Percentiles rank a stretch among this genome's conserved stretches.
These are phyloP conservation scores for Crucibulum laeve DNA, from an alignment of 768 basidiomycete genomes.

Conservation along the genomic window DNA sequence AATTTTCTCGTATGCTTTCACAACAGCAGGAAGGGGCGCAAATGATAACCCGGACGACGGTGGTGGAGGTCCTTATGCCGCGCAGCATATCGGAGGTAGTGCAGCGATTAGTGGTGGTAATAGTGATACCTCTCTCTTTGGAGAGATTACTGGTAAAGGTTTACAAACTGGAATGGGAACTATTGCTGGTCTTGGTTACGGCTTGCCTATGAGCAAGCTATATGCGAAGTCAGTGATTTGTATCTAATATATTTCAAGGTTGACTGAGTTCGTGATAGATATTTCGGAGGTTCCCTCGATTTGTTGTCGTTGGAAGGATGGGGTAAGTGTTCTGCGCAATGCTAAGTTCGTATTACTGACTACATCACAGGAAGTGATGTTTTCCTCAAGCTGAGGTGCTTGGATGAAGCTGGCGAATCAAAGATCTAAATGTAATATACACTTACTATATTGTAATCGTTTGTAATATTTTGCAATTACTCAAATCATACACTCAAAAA, in stretches of 20 bases:
- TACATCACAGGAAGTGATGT: slow-evolving; percentile 38
- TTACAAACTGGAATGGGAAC: slow-evolving; percentile 83
- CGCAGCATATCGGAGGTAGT: slow-evolving; percentile 71
- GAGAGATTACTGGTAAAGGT: slow-evolving; percentile 74
- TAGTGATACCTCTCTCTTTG: slow-evolving; percentile 57
- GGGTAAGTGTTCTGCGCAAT: slow-evolving; percentile 43
- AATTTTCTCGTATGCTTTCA: slow-evolving; percentile 91
- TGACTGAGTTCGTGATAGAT: slow-evolving; percentile 32
- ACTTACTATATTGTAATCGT: neutral
- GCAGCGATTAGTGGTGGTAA: slow-evolving; percentile 49
- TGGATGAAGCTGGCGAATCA: slow-evolving; percentile 45
- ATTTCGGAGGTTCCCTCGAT: slow-evolving; percentile 85
- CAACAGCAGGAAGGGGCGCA: slow-evolving; percentile 63
- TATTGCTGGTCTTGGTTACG: slow-evolving; percentile 86
- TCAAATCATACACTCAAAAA: neutral
- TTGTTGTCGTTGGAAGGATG: slow-evolving; percentile 80
- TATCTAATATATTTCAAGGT: slow-evolving; percentile 3
- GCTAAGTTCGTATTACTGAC: slow-evolving; percentile 5
- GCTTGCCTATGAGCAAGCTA: slow-evolving; percentile 74
- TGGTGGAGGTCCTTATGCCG: slow-evolving; percentile 70
- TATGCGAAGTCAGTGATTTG: slow-evolving; percentile 50
- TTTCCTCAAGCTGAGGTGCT: slow-evolving; percentile 43
- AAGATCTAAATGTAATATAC: slow-evolving; percentile 23
- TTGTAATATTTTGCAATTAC: neutral
- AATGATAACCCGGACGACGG: slow-evolving; percentile 31